Conservation (phyloP, 371 early-diverging fungal genomes). For the Mortierella sp. region DNA sequence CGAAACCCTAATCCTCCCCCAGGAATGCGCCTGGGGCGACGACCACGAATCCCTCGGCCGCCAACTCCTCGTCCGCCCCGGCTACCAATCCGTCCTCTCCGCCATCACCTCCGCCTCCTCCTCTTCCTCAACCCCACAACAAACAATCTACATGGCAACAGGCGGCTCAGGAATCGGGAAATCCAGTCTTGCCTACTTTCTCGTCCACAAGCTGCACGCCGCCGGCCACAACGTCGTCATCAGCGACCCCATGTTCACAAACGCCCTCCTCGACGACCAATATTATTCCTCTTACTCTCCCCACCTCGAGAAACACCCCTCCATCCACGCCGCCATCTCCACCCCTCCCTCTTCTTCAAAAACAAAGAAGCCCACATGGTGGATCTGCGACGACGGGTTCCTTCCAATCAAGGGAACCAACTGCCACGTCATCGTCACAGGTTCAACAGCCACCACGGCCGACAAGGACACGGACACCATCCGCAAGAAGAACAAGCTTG, state of each 20-base stretch:
- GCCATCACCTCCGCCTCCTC: conserved; percentile 17
- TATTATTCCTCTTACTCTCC: conserved; percentile 48
- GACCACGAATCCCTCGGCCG: conserved; percentile 42
- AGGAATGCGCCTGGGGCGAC: conserved; percentile 49
- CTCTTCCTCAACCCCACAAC: neutral
- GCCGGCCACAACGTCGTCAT: conserved; percentile 46
- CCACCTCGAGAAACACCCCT: conserved; percentile 33
- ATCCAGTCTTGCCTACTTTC: conserved; percentile 45
- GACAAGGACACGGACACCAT: conserved; percentile 26
- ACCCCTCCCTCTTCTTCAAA: neutral
- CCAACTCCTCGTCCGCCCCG: conserved; percentile 36
- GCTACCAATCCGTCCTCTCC: conserved; percentile 29
- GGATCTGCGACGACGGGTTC: conserved; percentile 56
- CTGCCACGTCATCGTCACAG: conserved; percentile 33
- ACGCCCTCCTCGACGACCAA: conserved; percentile 33
- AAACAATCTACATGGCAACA: conserved; percentile 38
- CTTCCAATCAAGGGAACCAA: conserved; percentile 33
- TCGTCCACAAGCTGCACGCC: conserved; percentile 36
- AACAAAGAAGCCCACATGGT: conserved; percentile 31
- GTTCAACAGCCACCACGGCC: conserved; percentile 1
- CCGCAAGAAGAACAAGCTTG: conserved; percentile 33
- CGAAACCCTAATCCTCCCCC: conserved; percentile 26
- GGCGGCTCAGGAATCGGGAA: conserved; percentile 40
- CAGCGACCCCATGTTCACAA: conserved; percentile 56
- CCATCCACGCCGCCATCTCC: conserved; percentile 24